Conservation (phyloP, 2,329 filamentous ascomycete genomes). For the Penicillium occitanis region DNA sequence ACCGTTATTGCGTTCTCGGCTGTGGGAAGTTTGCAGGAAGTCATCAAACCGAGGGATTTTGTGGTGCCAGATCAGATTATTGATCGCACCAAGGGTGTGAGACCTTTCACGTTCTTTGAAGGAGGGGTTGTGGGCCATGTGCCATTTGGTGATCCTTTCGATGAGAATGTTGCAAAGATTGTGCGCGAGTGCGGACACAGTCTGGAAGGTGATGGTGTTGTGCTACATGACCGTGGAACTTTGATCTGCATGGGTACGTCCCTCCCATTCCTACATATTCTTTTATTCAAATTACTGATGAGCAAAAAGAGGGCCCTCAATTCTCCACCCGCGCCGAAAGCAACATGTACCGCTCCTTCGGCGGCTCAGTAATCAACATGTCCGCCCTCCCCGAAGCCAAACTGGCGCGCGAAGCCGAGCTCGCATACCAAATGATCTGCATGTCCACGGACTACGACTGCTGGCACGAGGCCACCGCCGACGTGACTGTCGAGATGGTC, state of each 20-base stretch:
- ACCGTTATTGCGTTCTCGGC: slow-evolving; percentile 93
- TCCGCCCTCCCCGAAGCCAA: slow-evolving; percentile 92
- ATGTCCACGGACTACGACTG: slow-evolving; percentile 99
- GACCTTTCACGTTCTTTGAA: slow-evolving; percentile 91
- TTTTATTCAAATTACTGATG: background rate
- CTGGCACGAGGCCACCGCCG: slow-evolving; percentile 78
- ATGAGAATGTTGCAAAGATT: slow-evolving; percentile 71
- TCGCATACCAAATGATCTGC: slow-evolving; percentile 97
- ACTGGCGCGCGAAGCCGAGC: slow-evolving; percentile 91
- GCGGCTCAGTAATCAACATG: slow-evolving; percentile 97
- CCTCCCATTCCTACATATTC: background rate
- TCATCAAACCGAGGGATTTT: slow-evolving; percentile 94
- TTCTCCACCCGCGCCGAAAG: slow-evolving; percentile 96
- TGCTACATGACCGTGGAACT: slow-evolving; percentile 78
- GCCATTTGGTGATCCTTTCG: slow-evolving; percentile 94
- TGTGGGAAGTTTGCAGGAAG: slow-evolving; percentile 86
- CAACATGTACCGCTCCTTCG: slow-evolving; percentile 91
- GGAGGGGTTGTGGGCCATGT: slow-evolving; percentile 86
- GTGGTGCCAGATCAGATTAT: slow-evolving; percentile 95
- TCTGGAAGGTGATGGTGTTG: slow-evolving; percentile 80
- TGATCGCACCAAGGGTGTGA: slow-evolving; percentile 91
- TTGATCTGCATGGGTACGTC: slow-evolving; percentile 83
- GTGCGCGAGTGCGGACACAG: slow-evolving; percentile 73
- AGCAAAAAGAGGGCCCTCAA: slow-evolving; percentile 78
- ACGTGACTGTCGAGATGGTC: slow-evolving; percentile 94